phyloP scores from a whole-genome alignment of 768 basidiomycete species.

The Clavaria fumosa region DNA sequence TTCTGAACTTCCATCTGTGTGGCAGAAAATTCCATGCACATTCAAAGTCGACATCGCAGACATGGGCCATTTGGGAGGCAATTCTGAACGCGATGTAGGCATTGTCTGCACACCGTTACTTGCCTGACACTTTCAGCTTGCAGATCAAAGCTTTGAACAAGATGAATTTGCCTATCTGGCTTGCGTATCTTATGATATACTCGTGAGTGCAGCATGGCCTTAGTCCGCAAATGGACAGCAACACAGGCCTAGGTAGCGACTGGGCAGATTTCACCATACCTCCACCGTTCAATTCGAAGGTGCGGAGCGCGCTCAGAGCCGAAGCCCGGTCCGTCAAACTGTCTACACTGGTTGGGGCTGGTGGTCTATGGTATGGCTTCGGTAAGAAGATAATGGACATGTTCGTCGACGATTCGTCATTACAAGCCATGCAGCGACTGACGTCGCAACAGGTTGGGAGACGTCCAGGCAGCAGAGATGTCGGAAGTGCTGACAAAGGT shows the following conservation, averaged over 20 bases:
- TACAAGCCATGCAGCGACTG: constrained; percentile 4
- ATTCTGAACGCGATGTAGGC: constrained; percentile 67
- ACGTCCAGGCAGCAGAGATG: constrained; percentile 57
- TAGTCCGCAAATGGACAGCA: not conserved
- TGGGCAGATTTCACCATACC: constrained; percentile 87
- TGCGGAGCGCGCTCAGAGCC: constrained; percentile 78
- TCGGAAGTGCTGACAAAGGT: constrained; percentile 59
- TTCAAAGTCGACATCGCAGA: constrained; percentile 76
- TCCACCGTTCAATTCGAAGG: constrained; percentile 54
- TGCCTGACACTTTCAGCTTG: constrained; percentile 7
- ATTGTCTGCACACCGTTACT: not conserved
- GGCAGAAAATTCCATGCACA: constrained; percentile 92
- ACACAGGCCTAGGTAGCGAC: constrained; percentile 31
- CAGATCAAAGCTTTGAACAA: constrained; percentile 71
- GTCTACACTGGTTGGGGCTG: constrained; percentile 69
- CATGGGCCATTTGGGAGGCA: constrained; percentile 83
- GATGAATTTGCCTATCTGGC: constrained; percentile 79
- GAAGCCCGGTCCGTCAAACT: constrained; percentile 77
- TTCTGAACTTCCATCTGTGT: constrained; percentile 3
- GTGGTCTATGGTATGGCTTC: constrained; percentile 86
- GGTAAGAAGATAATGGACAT: constrained; percentile 76
- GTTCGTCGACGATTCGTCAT: constrained; percentile 23
- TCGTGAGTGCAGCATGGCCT: constrained; percentile 32
- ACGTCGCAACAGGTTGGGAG: constrained; percentile 42
- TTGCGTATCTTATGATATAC: constrained; percentile 73